Evolutionary conservation across 371 early-diverging fungal species (phyloP).

Genomic region (Mortierella sp.): DNA sequence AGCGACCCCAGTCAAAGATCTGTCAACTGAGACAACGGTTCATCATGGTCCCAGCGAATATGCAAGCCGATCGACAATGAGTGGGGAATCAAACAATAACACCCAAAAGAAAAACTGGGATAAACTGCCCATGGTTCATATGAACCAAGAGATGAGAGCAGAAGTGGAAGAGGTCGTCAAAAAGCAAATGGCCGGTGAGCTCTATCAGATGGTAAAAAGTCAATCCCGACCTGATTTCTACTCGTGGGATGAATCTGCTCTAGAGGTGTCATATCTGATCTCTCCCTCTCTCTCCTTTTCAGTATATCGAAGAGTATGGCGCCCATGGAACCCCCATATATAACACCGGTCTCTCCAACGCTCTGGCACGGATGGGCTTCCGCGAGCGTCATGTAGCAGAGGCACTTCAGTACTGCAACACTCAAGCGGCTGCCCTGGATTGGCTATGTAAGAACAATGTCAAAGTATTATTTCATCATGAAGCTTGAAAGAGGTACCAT

Average conservation of each 20-base stretch:
- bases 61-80: conserved; percentile 42
- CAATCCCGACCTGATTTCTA: too few relatives aligned
- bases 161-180: conserved; percentile 73
- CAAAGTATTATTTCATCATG: too few relatives aligned
- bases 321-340: conserved; percentile 53
- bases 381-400: conserved; percentile 77
- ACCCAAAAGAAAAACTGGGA: conserved; percentile 71
- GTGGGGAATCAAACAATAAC: conserved; percentile 50
- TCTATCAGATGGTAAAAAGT: conserved; percentile 48
- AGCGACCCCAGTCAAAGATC: conserved; percentile 31
- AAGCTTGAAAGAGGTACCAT: too few relatives aligned
- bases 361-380: conserved; percentile 77
- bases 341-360: conserved; percentile 53
- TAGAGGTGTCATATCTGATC: too few relatives aligned
- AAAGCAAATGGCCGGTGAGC: conserved; percentile 52
- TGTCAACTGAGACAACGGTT: not conserved
- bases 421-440: conserved; percentile 72
- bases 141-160: conserved; percentile 71
- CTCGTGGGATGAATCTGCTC: too few relatives aligned
- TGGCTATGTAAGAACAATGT: conserved; percentile 78
- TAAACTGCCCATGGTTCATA: conserved; percentile 74
- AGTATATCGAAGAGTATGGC: conserved; percentile 52
- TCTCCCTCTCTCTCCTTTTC: conserved; percentile 36
- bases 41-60: conserved; percentile 31
- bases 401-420: conserved; percentile 69